A percentile compares a stretch with the other conserved stretches of the same genome.
Conservation (phyloP, 2,329 filamentous ascomycete species). For the Mycosphaerella sp. region DNA sequence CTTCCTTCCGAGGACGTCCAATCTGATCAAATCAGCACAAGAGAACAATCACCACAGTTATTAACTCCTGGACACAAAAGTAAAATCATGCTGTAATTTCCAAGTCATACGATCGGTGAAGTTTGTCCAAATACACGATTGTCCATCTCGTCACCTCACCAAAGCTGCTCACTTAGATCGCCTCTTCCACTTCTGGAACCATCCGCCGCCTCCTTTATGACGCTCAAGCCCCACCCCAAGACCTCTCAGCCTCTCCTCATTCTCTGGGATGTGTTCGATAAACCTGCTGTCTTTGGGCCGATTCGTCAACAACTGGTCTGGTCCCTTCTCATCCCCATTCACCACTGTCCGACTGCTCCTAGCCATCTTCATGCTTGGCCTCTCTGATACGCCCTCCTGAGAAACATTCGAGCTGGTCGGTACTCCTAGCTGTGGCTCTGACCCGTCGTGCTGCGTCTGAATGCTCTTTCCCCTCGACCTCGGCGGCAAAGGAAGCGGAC, state of each 20-base stretch:
- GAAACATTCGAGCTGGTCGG: too few species aligned
- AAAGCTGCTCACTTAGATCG: neutral
- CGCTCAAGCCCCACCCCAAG: constrained; percentile 1
- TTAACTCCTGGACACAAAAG: too few species aligned
- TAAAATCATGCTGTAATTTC: too few species aligned
- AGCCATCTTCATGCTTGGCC: neutral
- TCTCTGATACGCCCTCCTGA: too few species aligned
- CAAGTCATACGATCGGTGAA: too few species aligned
- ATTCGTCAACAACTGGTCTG: neutral
- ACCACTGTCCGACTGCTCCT: neutral
- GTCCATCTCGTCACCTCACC: neutral
- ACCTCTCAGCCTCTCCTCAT: constrained; percentile 6
- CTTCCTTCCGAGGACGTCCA: neutral
- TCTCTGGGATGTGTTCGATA: constrained; percentile 11
- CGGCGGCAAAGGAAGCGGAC: too few species aligned
- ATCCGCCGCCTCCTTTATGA: neutral
- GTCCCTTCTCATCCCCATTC: neutral
- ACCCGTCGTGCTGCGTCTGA: too few species aligned
- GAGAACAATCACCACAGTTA: too few species aligned
- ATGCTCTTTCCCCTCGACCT: too few species aligned
- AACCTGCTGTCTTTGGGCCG: neutral
- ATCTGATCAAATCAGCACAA: too few species aligned
- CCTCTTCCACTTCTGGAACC: constrained; percentile 3
- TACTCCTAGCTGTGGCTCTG: too few species aligned
- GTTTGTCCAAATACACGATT: neutral